phyloP scores from a whole-genome alignment of 2,329 filamentous ascomycete genomes.

The Teratosphaeria viscida region DNA sequence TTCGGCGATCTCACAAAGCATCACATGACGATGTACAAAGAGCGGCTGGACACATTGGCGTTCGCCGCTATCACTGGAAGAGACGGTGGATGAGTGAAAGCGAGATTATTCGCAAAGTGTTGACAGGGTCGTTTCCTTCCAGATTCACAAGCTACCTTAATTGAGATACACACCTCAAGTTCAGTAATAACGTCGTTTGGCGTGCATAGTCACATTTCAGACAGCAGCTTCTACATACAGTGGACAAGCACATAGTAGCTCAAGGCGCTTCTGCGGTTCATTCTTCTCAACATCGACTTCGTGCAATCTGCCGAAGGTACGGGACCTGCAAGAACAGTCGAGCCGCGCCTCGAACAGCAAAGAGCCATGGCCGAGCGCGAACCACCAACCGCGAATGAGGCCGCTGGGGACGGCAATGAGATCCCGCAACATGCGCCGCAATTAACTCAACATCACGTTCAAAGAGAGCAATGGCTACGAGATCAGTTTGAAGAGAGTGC shows the following conservation, averaged over 20 bases:
- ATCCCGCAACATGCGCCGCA: not conserved
- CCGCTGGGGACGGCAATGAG: not conserved
- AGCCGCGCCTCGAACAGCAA: not conserved
- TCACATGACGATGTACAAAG: constrained; percentile 67
- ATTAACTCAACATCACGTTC: constrained; percentile 8
- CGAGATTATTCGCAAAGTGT: not conserved
- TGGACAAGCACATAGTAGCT: not conserved
- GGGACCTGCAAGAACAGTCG: not conserved
- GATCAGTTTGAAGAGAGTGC: not conserved
- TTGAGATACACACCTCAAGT: not conserved
- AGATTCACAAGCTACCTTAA: not conserved
- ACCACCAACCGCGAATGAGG: not conserved
- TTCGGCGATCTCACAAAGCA: constrained; percentile 78
- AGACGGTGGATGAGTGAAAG: not conserved
- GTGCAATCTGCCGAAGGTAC: not conserved
- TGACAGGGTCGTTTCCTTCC: not conserved
- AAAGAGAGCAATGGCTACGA: constrained; percentile 6
- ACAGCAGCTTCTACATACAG: not conserved
- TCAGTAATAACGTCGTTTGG: not conserved
- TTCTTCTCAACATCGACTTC: not conserved
- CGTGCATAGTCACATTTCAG: not conserved
- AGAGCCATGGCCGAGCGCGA: not conserved
- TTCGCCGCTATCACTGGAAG: constrained; percentile 53
- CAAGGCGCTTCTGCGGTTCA: not conserved
- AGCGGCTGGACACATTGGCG: constrained; percentile 60